Base-by-base conservation (phyloP, 768 basidiomycete genomes). In the Fomitopsis pulvina region DNA sequence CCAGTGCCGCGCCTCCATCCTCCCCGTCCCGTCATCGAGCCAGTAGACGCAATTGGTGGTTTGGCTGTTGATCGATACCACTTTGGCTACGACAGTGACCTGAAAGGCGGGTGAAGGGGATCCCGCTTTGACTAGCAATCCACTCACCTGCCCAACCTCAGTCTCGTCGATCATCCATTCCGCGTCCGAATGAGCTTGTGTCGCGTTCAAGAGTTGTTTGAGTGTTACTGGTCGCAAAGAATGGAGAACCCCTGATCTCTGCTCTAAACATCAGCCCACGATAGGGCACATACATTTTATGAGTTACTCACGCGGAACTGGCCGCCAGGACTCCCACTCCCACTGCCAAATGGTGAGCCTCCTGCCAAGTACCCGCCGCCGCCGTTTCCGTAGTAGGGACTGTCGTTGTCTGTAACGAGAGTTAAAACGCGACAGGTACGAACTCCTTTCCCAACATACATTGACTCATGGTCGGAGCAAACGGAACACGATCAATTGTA, bases 11-110 rank as follows among this genome's bases (percentile, higher is more conserved):
- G 81, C 85, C 59, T 90, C 87, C 18, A 87, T 78, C 38, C 68
- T 69, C 20, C 85, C 92, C 2, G 89, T 88, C 11, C 93, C 92
- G 63, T 99, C 95, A 51, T 93, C 87, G 4, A 99, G 70, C 51
- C 71, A 66, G 61, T 91, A 92, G 29, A 83, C 79, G 50, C 78
- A 79, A 58, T 94, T 92, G 2, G 94, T 97, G 2, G 88, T 75
- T 52, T 87, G 85, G 7, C 70, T 68, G 52, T 83, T 74, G 25
- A 89, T 71, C 16, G 80, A 78, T 9, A 80, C 70, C 2, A 96
- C 82, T 58, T 85, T 79, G 2, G 79, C 91, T 2, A 92, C 83
- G 38, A 90, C 57, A 0, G 85, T 81, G 27, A 92, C 69, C 89
- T 92, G 21, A 4, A 30, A 18, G 18, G 2, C 16, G 24, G 20